Conservation (phyloP, 371 early-diverging fungal genomes). For the Batkoa obscura region DNA sequence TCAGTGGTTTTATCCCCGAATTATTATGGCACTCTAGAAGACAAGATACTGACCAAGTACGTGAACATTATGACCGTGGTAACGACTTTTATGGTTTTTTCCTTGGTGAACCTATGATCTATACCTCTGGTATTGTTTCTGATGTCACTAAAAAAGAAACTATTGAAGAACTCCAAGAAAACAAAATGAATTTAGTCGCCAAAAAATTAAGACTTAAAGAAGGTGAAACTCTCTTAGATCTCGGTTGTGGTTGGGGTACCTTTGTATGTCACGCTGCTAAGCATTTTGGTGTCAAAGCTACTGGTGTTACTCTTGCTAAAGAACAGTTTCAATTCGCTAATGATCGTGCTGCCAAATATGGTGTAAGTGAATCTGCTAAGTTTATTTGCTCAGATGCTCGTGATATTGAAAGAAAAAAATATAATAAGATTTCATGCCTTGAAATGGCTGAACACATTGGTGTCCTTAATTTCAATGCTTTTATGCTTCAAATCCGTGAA, state of each 20-base stretch:
- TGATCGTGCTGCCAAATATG: conserved; percentile 61
- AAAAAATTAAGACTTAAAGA: conserved; percentile 68
- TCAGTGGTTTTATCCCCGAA: conserved; percentile 90
- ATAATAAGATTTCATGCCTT: conserved; percentile 85
- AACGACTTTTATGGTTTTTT: conserved; percentile 92
- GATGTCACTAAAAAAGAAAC: conserved; percentile 56
- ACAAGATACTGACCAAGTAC: conserved; percentile 91
- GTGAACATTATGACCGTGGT: conserved; percentile 94
- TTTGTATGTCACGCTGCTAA: conserved; percentile 76
- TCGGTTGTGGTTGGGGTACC: conserved; percentile 98
- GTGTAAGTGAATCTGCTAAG: conserved; percentile 51
- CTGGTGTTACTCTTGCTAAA: conserved; percentile 81
- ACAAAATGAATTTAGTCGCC: conserved; percentile 80
- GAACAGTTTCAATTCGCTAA: conserved; percentile 82
- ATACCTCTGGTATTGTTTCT: conserved; percentile 82
- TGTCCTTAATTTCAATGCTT: conserved; percentile 73
- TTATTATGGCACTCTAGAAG: conserved; percentile 82
- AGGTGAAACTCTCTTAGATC: conserved; percentile 84
- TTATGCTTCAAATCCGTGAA: conserved; percentile 78
- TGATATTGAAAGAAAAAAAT: conserved; percentile 77
- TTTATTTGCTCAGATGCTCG: conserved; percentile 89
- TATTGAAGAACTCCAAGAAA: conserved; percentile 83
- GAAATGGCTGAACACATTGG: conserved; percentile 99
- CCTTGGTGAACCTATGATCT: conserved; percentile 85
- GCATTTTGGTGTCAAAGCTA: conserved; percentile 66